Evolutionary conservation across 1,284 basidiomycete genomes (phyloP), one percentile per base, ranked within the genome.

Genomic region (Ceratobasidium sp.): DNA sequence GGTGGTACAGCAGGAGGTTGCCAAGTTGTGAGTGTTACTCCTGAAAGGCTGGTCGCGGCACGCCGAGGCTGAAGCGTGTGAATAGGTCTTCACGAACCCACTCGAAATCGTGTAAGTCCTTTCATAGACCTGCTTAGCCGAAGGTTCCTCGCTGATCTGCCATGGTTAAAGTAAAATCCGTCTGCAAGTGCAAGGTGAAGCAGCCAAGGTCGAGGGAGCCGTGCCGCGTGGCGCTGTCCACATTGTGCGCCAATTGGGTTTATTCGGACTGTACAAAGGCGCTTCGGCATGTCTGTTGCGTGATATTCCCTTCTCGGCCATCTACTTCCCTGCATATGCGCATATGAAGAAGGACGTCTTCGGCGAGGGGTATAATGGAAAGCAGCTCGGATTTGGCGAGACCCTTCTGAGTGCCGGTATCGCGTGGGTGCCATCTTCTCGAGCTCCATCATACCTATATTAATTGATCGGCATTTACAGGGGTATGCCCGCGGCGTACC

Each of bases 1-100:
- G 97, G 97, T 86, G 97, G 94, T 80, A 86, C 89, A 48, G 97
- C 97, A 41, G 97, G 97, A 84, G 98, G 93, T 81, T 97, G 95
- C 81, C 97, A 99, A 92, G 97, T 99, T 79, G 95, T 96, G 82
- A 78, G 94, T 91, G 48, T 17, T 45, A 19, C 29, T 45, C 19
- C 22, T 15, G 6, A 27, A 6, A 4, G 45, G 47, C n/a, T n/a
- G n/a, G 4, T 19, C 9, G 22, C 24, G n/a, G 36, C 36, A 41
- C 11, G 36, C 36, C 57, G n/a, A 47, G 41, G 27, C 48, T 65
- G n/a, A 36, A 47, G 22, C 67, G 29, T n/a, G 36, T 33, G 33
- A 50, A 29, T 73, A 96, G 94, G 85, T 97, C 76, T 98, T 99
- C 80, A 98, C 97, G 50, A 99, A 99, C 83, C 97, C 97, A 27